Percentiles rank a stretch among this genome's conserved stretches.
Conservation (phyloP, 2,329 filamentous ascomycete species). For the Ilyonectria mors-panacis region DNA sequence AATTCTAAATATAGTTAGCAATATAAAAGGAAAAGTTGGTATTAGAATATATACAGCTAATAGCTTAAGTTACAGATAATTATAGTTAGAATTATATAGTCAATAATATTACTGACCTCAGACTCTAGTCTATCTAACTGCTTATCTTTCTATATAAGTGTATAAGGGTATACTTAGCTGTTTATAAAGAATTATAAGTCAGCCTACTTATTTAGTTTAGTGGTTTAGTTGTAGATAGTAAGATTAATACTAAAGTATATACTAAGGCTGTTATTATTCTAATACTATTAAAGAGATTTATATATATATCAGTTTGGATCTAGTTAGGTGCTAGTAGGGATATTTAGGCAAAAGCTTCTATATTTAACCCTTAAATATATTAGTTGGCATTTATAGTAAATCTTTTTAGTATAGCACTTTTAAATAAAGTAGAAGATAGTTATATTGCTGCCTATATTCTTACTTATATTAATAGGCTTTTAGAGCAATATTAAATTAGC, state of each 20-base stretch:
- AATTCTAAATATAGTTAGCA: too few relatives aligned
- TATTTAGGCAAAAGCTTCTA: neutral
- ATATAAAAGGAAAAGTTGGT: too few relatives aligned
- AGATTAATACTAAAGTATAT: conserved; percentile 18
- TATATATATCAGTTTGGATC: too few relatives aligned
- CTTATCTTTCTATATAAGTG: neutral
- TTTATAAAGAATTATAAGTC: conserved; percentile 13
- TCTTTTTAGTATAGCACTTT: too few relatives aligned
- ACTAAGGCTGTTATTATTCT: too few relatives aligned
- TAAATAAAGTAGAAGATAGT: too few relatives aligned
- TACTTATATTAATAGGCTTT: too few relatives aligned
- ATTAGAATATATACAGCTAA: too few relatives aligned
- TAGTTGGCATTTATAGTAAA: too few relatives aligned
- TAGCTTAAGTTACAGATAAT: neutral
- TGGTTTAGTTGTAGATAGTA: neutral
- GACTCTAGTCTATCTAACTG: neutral
- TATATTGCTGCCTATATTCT: too few relatives aligned
- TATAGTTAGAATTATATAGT: neutral
- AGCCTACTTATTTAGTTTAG: neutral
- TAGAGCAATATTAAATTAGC: too few relatives aligned
- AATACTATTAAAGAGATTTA: too few relatives aligned
- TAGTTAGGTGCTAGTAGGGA: neutral
- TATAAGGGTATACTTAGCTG: neutral
- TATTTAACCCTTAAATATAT: neutral
- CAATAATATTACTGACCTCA: neutral